Conservation (phyloP, 2,329 filamentous ascomycete genomes). For the Orbilia brochopaga region DNA sequence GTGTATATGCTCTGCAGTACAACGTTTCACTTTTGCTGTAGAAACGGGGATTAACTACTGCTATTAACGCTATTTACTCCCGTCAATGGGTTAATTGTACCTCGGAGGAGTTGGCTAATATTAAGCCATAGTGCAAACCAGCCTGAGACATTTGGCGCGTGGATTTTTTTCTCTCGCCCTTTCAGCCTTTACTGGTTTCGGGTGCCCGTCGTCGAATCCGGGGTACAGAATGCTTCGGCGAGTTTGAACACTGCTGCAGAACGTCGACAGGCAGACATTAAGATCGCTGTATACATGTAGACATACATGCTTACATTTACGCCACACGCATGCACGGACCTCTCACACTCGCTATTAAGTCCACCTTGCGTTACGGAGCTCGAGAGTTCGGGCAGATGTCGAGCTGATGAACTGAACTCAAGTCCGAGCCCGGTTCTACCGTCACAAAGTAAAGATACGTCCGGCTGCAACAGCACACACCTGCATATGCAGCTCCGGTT, state of each 20-base stretch:
- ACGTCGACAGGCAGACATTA: too few relatives aligned
- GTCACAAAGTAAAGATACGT: not conserved
- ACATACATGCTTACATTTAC: not conserved
- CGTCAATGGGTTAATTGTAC: not conserved
- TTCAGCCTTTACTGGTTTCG: conserved; percentile 44
- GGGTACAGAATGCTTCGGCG: conserved; percentile 36
- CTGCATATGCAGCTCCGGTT: conserved; percentile 13
- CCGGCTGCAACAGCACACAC: conserved; percentile 25
- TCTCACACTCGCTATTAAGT: not conserved
- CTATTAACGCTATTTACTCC: not conserved
- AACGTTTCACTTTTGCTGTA: not conserved
- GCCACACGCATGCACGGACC: conserved; percentile 5
- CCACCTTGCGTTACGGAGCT: not conserved
- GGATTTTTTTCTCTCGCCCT: conserved; percentile 21
- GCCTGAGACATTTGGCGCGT: conserved; percentile 26
- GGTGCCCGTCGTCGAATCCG: conserved; percentile 27
- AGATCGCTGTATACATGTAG: not conserved
- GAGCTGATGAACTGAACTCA: not conserved
- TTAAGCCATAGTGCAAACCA: not conserved
- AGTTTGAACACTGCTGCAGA: not conserved
- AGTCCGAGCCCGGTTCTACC: not conserved
- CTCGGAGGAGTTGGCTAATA: not conserved
- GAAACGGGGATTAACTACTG: conserved; percentile 1
- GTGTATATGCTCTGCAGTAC: conserved; percentile 1
- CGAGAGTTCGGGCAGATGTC: not conserved